These are phyloP conservation scores for Carex myosuroides DNA, from an alignment of 176 grass and related monocot species.

Conservation along the genomic window DNA sequence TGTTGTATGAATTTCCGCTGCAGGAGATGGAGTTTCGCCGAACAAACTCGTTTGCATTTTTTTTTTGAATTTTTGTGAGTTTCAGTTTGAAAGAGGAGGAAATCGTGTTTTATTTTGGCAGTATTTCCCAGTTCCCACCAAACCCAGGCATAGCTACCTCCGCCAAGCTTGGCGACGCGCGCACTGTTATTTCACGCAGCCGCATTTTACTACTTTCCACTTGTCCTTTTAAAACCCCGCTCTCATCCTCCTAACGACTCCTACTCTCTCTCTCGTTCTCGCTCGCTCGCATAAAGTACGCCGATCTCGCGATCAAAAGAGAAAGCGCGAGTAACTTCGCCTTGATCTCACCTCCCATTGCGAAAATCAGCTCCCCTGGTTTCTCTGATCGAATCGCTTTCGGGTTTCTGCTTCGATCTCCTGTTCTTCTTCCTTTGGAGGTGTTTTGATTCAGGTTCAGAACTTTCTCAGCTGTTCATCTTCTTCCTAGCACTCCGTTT, in stretches of 20 bases:
- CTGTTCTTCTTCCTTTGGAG: background rate
- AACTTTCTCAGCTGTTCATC: background rate
- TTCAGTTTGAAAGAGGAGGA: background rate
- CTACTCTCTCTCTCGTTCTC: background rate
- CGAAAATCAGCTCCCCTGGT: background rate
- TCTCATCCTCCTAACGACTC: background rate
- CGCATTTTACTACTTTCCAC: slow-evolving; percentile 2
- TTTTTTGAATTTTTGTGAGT: background rate
- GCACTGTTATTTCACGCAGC: background rate
- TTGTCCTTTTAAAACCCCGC: background rate
- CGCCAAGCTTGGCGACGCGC: slow-evolving; percentile 2
- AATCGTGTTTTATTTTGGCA: background rate
- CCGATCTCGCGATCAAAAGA: background rate
- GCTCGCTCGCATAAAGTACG: no score
- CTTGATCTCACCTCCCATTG: background rate
- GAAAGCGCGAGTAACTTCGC: background rate
- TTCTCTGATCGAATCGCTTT: background rate
- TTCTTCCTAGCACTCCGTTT: background rate
- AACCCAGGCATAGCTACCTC: slow-evolving; percentile 9
- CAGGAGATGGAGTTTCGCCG: background rate
- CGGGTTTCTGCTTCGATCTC: background rate
- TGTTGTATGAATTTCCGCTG: background rate
- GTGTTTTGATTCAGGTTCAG: background rate
- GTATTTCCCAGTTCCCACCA: background rate
- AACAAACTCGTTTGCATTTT: background rate